Percentiles rank a stretch among this genome's conserved stretches.
Conservation (phyloP, 495 filamentous ascomycete genomes). For the Aspergillus baeticus region DNA sequence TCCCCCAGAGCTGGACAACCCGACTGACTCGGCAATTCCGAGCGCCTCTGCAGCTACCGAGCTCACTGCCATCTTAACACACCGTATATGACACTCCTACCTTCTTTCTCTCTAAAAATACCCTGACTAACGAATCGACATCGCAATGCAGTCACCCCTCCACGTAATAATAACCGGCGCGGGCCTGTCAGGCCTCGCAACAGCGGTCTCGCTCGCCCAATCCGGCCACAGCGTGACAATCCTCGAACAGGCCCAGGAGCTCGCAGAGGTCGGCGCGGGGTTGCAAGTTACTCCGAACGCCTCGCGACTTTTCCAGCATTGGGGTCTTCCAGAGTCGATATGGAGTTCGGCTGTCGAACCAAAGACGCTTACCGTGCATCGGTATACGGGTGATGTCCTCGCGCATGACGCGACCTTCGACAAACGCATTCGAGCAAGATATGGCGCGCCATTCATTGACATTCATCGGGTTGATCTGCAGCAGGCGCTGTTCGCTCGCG, state of each 20-base stretch:
- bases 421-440: conserved; percentile 38
- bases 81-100: no score
- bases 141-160: conserved; percentile 19
- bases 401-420: conserved; percentile 49
- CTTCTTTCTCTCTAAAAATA: background rate
- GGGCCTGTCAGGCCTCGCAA: conserved; percentile 60
- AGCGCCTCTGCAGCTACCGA: no score
- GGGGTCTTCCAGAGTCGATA: conserved; percentile 49
- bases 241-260: conserved; percentile 59
- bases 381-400: conserved; percentile 54
- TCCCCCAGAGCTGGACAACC: no score
- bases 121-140: no score
- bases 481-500: conserved; percentile 48
- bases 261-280: conserved; percentile 57
- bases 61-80: no score
- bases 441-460: conserved; percentile 54
- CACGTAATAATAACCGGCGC: conserved; percentile 36
- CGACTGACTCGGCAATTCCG: no score
- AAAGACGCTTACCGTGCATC: conserved; percentile 53
- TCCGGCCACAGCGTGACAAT: conserved; percentile 61
- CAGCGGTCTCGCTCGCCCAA: conserved; percentile 59
- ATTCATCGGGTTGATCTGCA: conserved; percentile 62
- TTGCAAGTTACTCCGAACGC: conserved; percentile 60
- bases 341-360: conserved; percentile 50
- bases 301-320: conserved; percentile 51